Evolutionary conservation across 2,329 filamentous ascomycete species (phyloP).

Genomic region (Diplodia mutila): DNA sequence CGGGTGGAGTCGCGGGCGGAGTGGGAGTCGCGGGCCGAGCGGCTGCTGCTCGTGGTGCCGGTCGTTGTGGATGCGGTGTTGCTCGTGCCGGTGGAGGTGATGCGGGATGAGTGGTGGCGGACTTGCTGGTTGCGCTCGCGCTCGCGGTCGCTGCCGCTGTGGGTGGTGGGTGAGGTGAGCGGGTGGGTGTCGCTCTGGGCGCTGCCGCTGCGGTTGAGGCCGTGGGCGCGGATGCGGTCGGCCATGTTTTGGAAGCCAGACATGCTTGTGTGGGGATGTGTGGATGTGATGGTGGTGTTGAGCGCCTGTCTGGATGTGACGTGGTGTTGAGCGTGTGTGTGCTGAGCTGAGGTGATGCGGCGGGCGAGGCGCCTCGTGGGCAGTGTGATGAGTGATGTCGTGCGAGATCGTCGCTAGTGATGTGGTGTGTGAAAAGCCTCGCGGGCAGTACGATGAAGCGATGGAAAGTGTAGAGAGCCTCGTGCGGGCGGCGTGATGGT

Average conservation of each 20-base stretch:
- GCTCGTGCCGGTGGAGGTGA: not conserved
- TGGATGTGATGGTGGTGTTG: not conserved
- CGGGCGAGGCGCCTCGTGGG: not conserved
- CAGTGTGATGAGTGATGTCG: too few relatives aligned
- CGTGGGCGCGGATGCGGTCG: not conserved
- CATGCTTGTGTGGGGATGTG: not conserved
- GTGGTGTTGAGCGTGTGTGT: not conserved
- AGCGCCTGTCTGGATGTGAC: not conserved
- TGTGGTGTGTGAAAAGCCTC: too few relatives aligned
- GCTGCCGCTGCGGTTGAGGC: not conserved
- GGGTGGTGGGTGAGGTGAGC: not conserved
- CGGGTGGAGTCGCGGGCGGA: not conserved
- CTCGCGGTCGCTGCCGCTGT: not conserved
- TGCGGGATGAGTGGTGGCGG: not conserved
- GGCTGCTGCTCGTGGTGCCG: too few relatives aligned
- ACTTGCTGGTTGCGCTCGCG: too few relatives aligned
- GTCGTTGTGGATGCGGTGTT: too few relatives aligned
- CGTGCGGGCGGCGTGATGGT: not conserved
- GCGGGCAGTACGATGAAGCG: too few relatives aligned
- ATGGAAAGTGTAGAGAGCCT: too few relatives aligned
- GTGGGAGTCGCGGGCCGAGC: too few relatives aligned
- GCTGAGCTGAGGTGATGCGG: not conserved
- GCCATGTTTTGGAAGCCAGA: not conserved
- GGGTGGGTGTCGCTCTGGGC: not conserved
- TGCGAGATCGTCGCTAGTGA: too few relatives aligned